These are phyloP conservation scores for Claviceps digitariae DNA, from an alignment of 2,329 filamentous ascomycete species.

Conservation along the genomic window DNA sequence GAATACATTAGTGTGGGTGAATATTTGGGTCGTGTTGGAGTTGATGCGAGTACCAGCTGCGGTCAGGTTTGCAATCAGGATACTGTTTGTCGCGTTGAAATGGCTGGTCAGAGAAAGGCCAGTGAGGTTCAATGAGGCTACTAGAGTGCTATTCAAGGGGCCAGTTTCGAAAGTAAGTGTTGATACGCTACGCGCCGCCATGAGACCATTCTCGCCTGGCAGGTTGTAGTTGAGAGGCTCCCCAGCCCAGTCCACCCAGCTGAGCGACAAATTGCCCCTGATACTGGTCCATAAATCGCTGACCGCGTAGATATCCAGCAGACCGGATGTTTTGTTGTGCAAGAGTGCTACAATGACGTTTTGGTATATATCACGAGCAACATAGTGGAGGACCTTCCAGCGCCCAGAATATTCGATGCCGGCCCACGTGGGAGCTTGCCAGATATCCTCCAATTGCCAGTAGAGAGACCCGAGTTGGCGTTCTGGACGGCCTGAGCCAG, in stretches of 20 bases:
- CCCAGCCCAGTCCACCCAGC: conserved; percentile 5
- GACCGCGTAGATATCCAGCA: conserved; percentile 29
- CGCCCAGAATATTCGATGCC: conserved; percentile 48
- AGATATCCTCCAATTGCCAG: conserved; percentile 54
- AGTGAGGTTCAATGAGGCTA: conserved; percentile 4
- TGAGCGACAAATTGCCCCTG: neutral
- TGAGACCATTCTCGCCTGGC: neutral
- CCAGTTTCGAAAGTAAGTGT: neutral
- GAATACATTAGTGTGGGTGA: conserved; percentile 2
- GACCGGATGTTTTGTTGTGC: conserved; percentile 34
- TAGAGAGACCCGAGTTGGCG: conserved; percentile 46
- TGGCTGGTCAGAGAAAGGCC: neutral
- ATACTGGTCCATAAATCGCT: conserved; percentile 3
- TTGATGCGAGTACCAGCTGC: conserved; percentile 3
- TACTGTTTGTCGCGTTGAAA: neutral
- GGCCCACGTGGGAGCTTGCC: conserved; percentile 51
- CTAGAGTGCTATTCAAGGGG: conserved; percentile 5
- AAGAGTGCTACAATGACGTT: conserved; percentile 46
- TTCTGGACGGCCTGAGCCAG: conserved; percentile 42
- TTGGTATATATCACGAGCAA: conserved; percentile 42
- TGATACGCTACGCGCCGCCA: neutral
- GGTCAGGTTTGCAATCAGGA: conserved; percentile 4
- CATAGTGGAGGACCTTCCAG: conserved; percentile 49
- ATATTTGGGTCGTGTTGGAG: neutral
- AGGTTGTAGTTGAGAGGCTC: neutral